Evolutionary conservation across 306 rosid genomes (phyloP), one percentile per base, ranked within the genome.

Genomic region (Quercus agrifolia): DNA sequence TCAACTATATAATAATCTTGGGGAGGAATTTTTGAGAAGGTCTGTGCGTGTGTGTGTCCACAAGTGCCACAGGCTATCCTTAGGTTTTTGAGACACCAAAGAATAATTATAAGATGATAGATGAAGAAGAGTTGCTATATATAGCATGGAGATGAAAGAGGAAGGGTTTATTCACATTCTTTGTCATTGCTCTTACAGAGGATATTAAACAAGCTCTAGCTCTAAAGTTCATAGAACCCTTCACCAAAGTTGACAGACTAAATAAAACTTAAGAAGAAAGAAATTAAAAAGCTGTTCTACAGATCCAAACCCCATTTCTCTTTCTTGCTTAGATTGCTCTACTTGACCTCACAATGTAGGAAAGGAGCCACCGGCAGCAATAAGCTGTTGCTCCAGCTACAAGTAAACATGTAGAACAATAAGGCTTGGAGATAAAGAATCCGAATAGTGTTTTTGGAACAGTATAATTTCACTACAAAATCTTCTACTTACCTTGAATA

Each of bases 401-500:
- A 86, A 74, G 28, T 77, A 73, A 61, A 82, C 49, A 56, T 73
- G 51, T 19, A 70, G 63, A 56, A 83, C 21, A 4, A 9, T 17
- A 72, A 30, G 19, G 70, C 23, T 56, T 76, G 11, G 51, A 71
- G 27, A 51, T 20, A 41, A 30, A 77, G 54, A 71, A 38, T 27
- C 56, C 51, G 30, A 69, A 55, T 15, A 73, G 10, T 51, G 77
- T 68, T 21, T 41, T 27, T 19, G 23, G 55, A 69, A n/a, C n/a
- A 35, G 73, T n/a, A 61, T 31, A 56, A 56, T 5, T 54, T 62
- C 25, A 67, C 38, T 23, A n/a, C 6, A 58, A 38, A 8, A 56
- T 62, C 70, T 17, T 70, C n/a, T 20, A 70, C 73, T 70, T 79
- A 87, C 98, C 97, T 85, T 83, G 70, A 94, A 90, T 75, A 92